These are phyloP conservation scores for Gilbertella persicaria DNA, from an alignment of 371 early-diverging fungal genomes.

Conservation along the genomic window DNA sequence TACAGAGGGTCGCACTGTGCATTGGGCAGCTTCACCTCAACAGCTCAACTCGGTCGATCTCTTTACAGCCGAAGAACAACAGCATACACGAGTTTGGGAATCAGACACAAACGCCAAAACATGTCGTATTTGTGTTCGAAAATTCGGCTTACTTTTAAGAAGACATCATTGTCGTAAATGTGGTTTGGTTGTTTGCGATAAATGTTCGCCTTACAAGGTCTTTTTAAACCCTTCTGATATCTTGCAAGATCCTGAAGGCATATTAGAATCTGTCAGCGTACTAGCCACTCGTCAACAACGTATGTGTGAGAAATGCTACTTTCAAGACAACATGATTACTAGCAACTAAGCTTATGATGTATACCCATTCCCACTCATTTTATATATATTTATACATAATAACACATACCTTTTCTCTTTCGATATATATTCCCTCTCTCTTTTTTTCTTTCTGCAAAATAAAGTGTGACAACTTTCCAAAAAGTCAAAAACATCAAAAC, in stretches of 20 bases:
- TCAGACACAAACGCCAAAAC: conserved; percentile 57
- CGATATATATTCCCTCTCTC: conserved; percentile 3
- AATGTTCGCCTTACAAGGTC: conserved; percentile 58
- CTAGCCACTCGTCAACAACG: conserved; percentile 45
- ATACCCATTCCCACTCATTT: background rate
- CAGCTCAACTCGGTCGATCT: background rate
- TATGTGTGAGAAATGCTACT: conserved; percentile 51
- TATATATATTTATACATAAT: no score
- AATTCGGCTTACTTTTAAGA: conserved; percentile 61
- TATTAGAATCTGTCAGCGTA: conserved; percentile 19
- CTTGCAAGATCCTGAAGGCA: conserved; percentile 42
- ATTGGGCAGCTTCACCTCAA: conserved; percentile 4
- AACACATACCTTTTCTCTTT: background rate
- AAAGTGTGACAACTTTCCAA: background rate
- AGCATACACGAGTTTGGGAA: conserved; percentile 57
- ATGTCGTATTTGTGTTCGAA: conserved; percentile 61
- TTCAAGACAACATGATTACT: conserved; percentile 4
- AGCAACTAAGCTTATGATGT: background rate
- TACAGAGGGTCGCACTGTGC: conserved; percentile 5
- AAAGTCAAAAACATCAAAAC: background rate
- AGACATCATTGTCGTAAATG: conserved; percentile 84
- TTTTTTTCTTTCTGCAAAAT: background rate
- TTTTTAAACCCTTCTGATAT: conserved; percentile 47
- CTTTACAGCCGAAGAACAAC: background rate
- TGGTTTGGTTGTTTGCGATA: conserved; percentile 75